Evolutionary conservation across 768 basidiomycete genomes (phyloP), one percentile per base, ranked within the genome.

Genomic region (Rhodotorula diobovata): DNA sequence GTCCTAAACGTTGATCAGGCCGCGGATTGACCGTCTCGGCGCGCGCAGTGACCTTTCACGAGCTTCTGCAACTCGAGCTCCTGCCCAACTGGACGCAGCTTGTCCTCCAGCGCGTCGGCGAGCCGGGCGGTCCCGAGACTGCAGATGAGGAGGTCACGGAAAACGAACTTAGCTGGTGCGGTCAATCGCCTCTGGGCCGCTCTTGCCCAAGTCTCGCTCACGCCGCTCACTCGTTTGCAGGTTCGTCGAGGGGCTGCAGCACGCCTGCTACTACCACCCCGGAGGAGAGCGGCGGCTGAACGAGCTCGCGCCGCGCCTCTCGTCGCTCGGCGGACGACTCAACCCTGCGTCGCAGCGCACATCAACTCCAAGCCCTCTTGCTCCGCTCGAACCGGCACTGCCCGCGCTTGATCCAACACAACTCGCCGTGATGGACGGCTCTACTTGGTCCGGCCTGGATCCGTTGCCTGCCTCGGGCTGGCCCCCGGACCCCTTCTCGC

Each of bases 231-330:
- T 10, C 12, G 8, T 30, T 5, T 18, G 6, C 60, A 67, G 66
- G 66, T 53, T 67, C 41, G 30, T 61, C 28, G 66, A 67, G n/a
- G 66, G 66, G 2, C 60, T 67, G 12, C 66, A 67, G 28, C 66
- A 61, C 50, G 35, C 51, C 34, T 54, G 53, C 45, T 67, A 41
- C 60, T 67, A 46, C 66, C 53, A 61, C 32, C 60, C 66, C 16
- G 11, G 6, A 15, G 30, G 60, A 43, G 66, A 67, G 35, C 20
- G 30, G 8, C 66, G 66, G 11, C 66, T 67, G 4, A 9, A 30
- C 53, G 66, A 61, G 35, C 66, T 67, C 34, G 51, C 51, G 12
- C 59, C 60, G 12, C 34, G 41, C 39, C 16, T 54, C 15, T 12
- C 41, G 35, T 34, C 21, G 43, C 48, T 10, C 32, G 32, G 2